phyloP scores from a whole-genome alignment of 2,329 filamentous ascomycete genomes.

The Aspergillus pseudotamarii region DNA sequence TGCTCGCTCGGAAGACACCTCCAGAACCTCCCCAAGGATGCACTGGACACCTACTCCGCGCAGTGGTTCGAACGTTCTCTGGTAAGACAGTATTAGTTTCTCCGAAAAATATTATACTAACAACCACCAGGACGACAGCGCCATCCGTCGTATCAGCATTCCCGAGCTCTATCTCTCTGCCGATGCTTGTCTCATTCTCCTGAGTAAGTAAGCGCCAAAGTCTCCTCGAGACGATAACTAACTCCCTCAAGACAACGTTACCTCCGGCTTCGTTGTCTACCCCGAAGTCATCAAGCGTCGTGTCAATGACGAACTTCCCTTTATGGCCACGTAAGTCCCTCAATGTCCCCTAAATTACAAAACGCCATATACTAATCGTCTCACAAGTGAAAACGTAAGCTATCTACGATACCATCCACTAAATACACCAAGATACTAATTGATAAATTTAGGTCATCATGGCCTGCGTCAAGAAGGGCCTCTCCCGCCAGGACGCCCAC shows the following conservation, averaged over 20 bases:
- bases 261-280: slow-evolving; percentile 74
- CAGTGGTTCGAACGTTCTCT: slow-evolving; percentile 81
- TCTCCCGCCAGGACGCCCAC: slow-evolving; percentile 78
- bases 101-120: slow-evolving; percentile 7
- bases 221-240: background rate
- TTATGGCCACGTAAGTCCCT: slow-evolving; percentile 70
- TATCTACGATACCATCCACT: background rate
- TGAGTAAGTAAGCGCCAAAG: slow-evolving; percentile 29
- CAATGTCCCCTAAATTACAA: background rate
- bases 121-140: slow-evolving; percentile 63
- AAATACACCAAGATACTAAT: slow-evolving; percentile 25
- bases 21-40: slow-evolving; percentile 57
- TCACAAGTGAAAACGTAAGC: slow-evolving; percentile 36
- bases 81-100: slow-evolving; percentile 21
- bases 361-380: slow-evolving; percentile 20
- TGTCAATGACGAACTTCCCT: slow-evolving; percentile 77
- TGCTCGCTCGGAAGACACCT: slow-evolving; percentile 62
- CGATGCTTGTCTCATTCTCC: slow-evolving; percentile 57
- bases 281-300: slow-evolving; percentile 69
- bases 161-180: slow-evolving; percentile 70
- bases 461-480: slow-evolving; percentile 71
- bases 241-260: slow-evolving; percentile 61
- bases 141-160: slow-evolving; percentile 61
- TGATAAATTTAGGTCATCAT: slow-evolving; percentile 68
- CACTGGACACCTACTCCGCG: slow-evolving; percentile 67